A percentile compares a stretch with the other conserved stretches of the same genome.
Evolutionary conservation across 2,329 filamentous ascomycete species (phyloP).

Genomic region (Helminthosporium solani): DNA sequence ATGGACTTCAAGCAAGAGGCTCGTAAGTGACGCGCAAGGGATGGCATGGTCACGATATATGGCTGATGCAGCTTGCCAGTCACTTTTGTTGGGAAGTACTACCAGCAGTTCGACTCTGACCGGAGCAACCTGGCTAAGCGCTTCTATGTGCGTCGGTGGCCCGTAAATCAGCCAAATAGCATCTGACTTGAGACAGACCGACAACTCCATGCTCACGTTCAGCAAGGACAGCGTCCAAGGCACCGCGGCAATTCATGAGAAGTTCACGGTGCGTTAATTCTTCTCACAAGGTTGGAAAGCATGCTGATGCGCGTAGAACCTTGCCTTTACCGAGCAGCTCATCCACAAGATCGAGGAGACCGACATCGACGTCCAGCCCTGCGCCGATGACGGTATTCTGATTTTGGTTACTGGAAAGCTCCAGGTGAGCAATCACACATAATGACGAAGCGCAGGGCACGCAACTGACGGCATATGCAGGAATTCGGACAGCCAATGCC

Average conservation of each 20-base stretch:
- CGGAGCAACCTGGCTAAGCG: slow-evolving; percentile 59
- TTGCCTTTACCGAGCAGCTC: slow-evolving; percentile 61
- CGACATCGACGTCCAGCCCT: slow-evolving; percentile 83
- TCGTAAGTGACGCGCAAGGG: not conserved
- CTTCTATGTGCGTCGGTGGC: slow-evolving; percentile 69
- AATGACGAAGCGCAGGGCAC: not conserved
- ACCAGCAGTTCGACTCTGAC: slow-evolving; percentile 78
- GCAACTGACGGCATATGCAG: slow-evolving; percentile 49
- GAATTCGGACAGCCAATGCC: slow-evolving; percentile 82
- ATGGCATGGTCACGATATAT: not conserved
- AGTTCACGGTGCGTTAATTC: slow-evolving; percentile 64
- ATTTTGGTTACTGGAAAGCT: slow-evolving; percentile 88
- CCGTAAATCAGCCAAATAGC: not conserved
- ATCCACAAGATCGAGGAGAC: slow-evolving; percentile 75
- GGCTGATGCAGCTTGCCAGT: slow-evolving; percentile 53
- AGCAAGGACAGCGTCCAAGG: slow-evolving; percentile 71
- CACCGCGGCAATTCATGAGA: slow-evolving; percentile 67
- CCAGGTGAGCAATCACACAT: slow-evolving; percentile 58
- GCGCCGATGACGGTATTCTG: slow-evolving; percentile 66
- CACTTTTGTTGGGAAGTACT: slow-evolving; percentile 89
- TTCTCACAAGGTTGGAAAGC: not conserved
- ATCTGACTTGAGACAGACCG: slow-evolving; percentile 57
- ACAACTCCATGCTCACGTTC: slow-evolving; percentile 90
- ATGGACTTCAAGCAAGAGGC: slow-evolving; percentile 1
- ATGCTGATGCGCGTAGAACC: slow-evolving; percentile 53